Evolutionary conservation across 176 grass and related monocot species (phyloP), one percentile per base, ranked within the genome.

Genomic region (Carex kokanica): DNA sequence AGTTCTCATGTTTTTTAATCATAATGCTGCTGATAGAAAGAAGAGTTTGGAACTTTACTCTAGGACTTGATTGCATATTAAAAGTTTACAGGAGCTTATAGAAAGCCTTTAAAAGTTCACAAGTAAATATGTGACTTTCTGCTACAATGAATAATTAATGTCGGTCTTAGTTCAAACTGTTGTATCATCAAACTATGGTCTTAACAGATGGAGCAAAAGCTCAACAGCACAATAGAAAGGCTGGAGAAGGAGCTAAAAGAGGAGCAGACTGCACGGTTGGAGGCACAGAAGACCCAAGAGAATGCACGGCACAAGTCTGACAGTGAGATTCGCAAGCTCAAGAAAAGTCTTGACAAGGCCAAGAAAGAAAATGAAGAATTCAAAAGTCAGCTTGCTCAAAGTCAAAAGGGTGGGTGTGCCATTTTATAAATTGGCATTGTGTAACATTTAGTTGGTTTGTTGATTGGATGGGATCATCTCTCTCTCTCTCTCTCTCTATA

Each of bases 191-290:
- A 74, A 74, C 47, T 74, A 43, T 53, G 71, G 3, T 74, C 4
- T 74, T 45, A 16, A 41, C 34, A 90, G 88, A 85, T 90, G 9
- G 88, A 87, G 82, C 29, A 84, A 10, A 95, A 86, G 51, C 72
- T 95, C 0, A 85, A 88, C 6, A 59, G 13, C 18, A 84, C 84
- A 18, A 73, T 85, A 24, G 84, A 86, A 14, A 87, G 53, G 61
- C 66, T 90, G 2, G 58, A 92, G 85, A 88, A 85, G 34, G 82
- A 88, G 31, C 40, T 91, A 14, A 68, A 70, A 3, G 43, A 94
- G 36, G 87, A 91, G 47, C 87, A 82, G 54, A 60, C 80, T 17
- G 78, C 87, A 56, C 79, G 84, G 29, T 29, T 78, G 6, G 3
- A 65, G 31, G 72, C 89, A 47, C 72, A 89, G 83, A 83, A 85